Evolutionary conservation across 768 basidiomycete genomes (phyloP).

Genomic region (Tulasnella sp.): DNA sequence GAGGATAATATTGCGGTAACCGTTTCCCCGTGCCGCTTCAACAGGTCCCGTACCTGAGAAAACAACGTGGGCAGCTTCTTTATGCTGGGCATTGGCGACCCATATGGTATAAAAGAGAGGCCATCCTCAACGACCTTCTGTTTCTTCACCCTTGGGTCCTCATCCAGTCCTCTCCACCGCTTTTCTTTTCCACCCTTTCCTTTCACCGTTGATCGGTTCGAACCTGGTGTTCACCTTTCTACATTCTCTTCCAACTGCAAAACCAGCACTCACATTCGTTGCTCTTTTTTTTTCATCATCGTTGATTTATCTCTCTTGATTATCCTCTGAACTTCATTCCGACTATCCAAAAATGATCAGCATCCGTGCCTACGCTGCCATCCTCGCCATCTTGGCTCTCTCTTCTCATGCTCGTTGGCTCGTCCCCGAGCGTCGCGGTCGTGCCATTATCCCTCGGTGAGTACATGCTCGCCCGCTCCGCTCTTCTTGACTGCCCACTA

Average conservation of each 20-base stretch:
- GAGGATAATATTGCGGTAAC: too few species aligned
- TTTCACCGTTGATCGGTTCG: slow-evolving; percentile 16
- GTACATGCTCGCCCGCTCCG: background rate
- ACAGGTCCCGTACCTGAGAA: too few species aligned
- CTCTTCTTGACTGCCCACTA: too few species aligned
- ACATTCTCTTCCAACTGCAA: too few species aligned
- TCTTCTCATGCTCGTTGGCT: background rate
- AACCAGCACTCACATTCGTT: background rate
- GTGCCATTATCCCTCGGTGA: background rate
- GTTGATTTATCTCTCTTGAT: background rate
- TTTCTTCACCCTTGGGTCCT: background rate
- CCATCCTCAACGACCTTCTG: too few species aligned
- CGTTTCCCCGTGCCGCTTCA: too few species aligned
- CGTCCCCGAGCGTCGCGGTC: background rate
- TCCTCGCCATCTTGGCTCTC: background rate
- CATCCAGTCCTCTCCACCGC: background rate
- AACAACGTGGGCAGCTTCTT: too few species aligned
- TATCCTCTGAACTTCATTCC: background rate
- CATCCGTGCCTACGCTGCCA: background rate
- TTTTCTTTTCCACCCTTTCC: background rate
- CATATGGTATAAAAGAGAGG: too few species aligned
- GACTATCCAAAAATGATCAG: slow-evolving; percentile 1
- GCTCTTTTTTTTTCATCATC: background rate
- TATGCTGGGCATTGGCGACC: too few species aligned
- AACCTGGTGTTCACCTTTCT: slow-evolving; percentile 13